Base-by-base conservation (phyloP, 106 monocot species). In the Dactylorhiza incarnata region DNA sequence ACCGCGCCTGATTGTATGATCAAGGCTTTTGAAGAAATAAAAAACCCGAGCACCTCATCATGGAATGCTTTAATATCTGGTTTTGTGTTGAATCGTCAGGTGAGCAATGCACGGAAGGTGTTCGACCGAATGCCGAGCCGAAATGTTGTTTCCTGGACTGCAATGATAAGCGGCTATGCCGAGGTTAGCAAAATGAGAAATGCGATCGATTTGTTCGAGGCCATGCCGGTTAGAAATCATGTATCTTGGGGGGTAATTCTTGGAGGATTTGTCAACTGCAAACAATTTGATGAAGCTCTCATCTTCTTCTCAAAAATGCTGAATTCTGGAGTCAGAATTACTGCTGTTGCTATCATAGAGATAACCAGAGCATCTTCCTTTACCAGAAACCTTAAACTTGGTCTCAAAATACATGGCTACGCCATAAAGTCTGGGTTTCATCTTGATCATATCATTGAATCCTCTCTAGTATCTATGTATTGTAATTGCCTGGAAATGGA, bases 81-180 rank as follows among this genome's bases (percentile, higher is more conserved):
- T 20, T 86, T 71, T 65, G 75, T 84, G 11, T 14, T 45, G 17
- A 88, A 87, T 72, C 74, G 43, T 10, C 23, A 68, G 45, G 16
- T 90, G 13, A 2, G 43, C 5, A 65, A 72, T 81, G 89, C 93
- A 45, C 82, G 75, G 8, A n/a, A 55, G n/a, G 66, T 84, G 51
- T 88, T 93, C 67, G 86, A 90, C 51, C 19, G 19, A 10, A 90
- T 88, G 87, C 86, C 80, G 0, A 49, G n/a, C 22, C 77, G 71
- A 5, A 91, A 88, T 81, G 82, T 84, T 5, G 77, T 91, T n/a
- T 86, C 88, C 23, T 91, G 91, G 88, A 88, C 91, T n/a, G 50
- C 80, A 5, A 84, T 91, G 82, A 77, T 91, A 48, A 66, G 49
- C 50, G 88, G 91, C 50, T 83, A 84, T 59, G 11, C 77, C 26